These are phyloP conservation scores for Plasmodium vinckei DNA, from an alignment of 169 alveolate species.

Conservation along the genomic window DNA sequence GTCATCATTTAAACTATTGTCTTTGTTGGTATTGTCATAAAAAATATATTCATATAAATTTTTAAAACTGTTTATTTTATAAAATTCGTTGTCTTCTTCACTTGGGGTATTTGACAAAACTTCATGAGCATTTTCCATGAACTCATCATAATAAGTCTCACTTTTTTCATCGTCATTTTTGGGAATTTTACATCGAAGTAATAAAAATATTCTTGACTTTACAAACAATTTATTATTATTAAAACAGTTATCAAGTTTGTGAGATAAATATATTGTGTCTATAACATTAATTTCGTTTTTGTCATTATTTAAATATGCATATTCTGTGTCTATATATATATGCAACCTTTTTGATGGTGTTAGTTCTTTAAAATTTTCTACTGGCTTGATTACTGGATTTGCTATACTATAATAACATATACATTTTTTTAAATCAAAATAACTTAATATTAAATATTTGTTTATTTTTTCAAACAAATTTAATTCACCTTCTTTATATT, in stretches of 20 bases:
- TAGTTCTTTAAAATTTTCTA: conserved; percentile 3
- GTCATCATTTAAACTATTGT: not conserved
- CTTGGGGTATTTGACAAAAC: not conserved
- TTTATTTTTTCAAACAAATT: conserved; percentile 56
- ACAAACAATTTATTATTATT: conserved; percentile 43
- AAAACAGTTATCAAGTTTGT: conserved; percentile 25
- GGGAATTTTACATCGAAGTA: conserved; percentile 16
- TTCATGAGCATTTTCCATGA: not conserved
- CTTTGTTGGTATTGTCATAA: not conserved
- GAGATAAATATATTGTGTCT: conserved; percentile 50
- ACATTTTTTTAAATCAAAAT: conserved; percentile 28
- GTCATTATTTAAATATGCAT: conserved; percentile 17
- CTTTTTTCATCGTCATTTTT: not conserved
- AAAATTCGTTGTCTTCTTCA: conserved; percentile 1
- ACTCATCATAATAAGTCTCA: not conserved
- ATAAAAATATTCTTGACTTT: conserved; percentile 4
- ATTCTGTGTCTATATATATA: conserved; percentile 28
- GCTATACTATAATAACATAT: conserved; percentile 61
- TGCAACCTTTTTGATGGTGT: conserved; percentile 8
- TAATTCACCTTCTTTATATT: conserved; percentile 40
- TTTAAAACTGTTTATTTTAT: conserved; percentile 13
- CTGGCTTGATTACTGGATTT: conserved; percentile 51
- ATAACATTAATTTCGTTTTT: conserved; percentile 19
- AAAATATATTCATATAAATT: conserved; percentile 9
- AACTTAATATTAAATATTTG: conserved; percentile 43